Base-by-base conservation (phyloP, 371 early-diverging fungal species). In the Mortierella sp. region DNA sequence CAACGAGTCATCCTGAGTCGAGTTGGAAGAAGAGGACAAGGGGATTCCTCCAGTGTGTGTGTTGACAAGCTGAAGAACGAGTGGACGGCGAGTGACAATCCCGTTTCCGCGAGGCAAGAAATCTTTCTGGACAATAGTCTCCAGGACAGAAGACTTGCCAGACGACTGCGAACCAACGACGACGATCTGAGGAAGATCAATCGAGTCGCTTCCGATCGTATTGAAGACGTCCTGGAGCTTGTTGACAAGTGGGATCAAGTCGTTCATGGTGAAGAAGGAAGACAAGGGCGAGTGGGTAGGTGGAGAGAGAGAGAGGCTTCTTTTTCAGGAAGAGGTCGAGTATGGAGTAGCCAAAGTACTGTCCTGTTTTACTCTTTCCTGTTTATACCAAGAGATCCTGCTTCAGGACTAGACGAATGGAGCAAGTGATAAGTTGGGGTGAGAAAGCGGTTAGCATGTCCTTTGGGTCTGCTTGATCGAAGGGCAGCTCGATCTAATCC, bases 211-310 rank as follows among this genome's bases (percentile, higher is more conserved):
- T 69, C 94, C 93, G 64, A 93, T 87, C 26, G 93, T 88, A 55
- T 91, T 88, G 84, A 96, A 94, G n/a, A 96, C 95, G 77, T 96
- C 96, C 83, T 97, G 98, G 26, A 98, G 89, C 79, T 91, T 92
- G 84, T 98, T 98, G 70, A 96, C 91, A 28, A 94, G 80, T 9
- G 90, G 92, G 74, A 96, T 94, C 50, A 96, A 85, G 84, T 92
- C 91, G 68, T 94, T 90, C 95, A 93, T 93, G 37, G 57, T 57
- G 63, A n/a, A 53, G 47, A 19, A 4, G 53, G 63, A n/a, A 53
- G 47, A 19, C 4, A 9, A 53, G 16, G 11, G 21, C 11, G 53
- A 21, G 21, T 9, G 53, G 26, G 53, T 23, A 53, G 23, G 4
- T 16, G 21, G 53, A 9, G 23, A 21, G 23, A 53, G 23, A 21